These are phyloP conservation scores for Leccinum pachyderme DNA, from an alignment of 1,284 basidiomycete species.

Conservation along the genomic window DNA sequence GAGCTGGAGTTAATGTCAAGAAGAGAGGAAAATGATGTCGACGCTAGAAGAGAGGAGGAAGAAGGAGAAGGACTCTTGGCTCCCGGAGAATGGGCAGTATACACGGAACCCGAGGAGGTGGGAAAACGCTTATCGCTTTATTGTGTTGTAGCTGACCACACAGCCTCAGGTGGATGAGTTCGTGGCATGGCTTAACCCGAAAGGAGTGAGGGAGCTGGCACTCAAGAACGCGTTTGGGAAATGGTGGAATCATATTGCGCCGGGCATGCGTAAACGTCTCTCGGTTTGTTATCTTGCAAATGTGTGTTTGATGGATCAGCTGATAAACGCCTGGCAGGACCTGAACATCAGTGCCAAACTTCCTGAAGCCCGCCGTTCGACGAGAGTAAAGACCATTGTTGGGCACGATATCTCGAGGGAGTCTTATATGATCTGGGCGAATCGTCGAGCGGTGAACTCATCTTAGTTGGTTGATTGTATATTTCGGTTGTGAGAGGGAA, in stretches of 20 bases:
- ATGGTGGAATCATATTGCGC: constrained; percentile 85
- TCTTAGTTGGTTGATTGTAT: constrained; percentile 12
- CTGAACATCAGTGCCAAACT: constrained; percentile 61
- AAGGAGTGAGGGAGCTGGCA: constrained; percentile 84
- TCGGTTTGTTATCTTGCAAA: constrained; percentile 48
- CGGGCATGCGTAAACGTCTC: constrained; percentile 74
- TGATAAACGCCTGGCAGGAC: constrained; percentile 47
- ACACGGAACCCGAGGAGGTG: constrained; percentile 85
- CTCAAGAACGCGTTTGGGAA: constrained; percentile 78
- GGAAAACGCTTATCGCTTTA: neutral
- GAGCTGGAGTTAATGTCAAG: constrained; percentile 69
- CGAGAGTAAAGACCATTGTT: constrained; percentile 57
- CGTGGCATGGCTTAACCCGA: constrained; percentile 86
- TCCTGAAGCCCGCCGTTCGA: constrained; percentile 75
- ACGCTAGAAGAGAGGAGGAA: constrained; percentile 64
- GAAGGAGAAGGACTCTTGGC: constrained; percentile 75
- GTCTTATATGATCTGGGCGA: constrained; percentile 82
- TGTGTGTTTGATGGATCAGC: neutral
- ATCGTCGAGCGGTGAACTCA: constrained; percentile 59
- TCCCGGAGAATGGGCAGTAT: constrained; percentile 86
- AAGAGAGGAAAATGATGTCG: constrained; percentile 59
- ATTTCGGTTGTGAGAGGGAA: neutral
- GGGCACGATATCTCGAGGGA: constrained; percentile 67
- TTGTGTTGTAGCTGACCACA: constrained; percentile 15
- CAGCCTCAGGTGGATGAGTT: constrained; percentile 71